A percentile compares a stretch with the other conserved stretches of the same genome.
phyloP scores from a whole-genome alignment of 306 rosid species.

The Purshia tridentata region DNA sequence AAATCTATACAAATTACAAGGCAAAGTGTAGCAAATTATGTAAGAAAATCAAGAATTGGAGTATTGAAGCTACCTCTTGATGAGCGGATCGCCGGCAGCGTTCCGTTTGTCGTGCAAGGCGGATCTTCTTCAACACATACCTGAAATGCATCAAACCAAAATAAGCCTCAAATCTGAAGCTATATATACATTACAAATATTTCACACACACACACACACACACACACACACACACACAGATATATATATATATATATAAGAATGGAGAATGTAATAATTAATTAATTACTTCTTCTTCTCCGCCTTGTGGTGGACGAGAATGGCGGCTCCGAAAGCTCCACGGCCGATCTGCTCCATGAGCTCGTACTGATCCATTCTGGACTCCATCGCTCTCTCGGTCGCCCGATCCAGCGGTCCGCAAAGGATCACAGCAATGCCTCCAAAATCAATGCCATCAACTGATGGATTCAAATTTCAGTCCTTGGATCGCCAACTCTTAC shows the following conservation, averaged over 20 bases:
- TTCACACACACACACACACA: neutral
- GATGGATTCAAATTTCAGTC: too few species aligned
- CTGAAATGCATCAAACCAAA: conserved; percentile 37
- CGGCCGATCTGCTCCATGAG: conserved; percentile 99
- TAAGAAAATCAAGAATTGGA: neutral
- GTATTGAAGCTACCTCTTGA: conserved; percentile 70
- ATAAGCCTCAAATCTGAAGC: conserved; percentile 14
- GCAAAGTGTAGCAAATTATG: conserved; percentile 1
- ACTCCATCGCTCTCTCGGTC: conserved; percentile 58
- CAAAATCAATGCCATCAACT: too few species aligned
- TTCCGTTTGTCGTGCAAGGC: conserved; percentile 98
- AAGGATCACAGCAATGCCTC: conserved; percentile 3
- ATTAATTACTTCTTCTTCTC: conserved; percentile 77
- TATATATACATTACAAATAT: conserved; percentile 10
- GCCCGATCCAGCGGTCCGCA: conserved; percentile 18
- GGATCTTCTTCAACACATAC: conserved; percentile 97
- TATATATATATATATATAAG: too few species aligned
- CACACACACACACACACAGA: neutral
- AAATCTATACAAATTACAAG: conserved; percentile 21
- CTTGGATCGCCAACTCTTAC: too few species aligned
- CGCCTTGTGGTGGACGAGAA: conserved; percentile 84
- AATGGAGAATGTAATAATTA: too few species aligned
- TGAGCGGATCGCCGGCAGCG: conserved; percentile 98
- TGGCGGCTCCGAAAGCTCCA: conserved; percentile 99
- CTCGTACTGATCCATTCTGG: conserved; percentile 99